Percentiles rank a stretch among this genome's conserved stretches.
Conservation (phyloP, 306 rosid species). For the Datisca glomerata region DNA sequence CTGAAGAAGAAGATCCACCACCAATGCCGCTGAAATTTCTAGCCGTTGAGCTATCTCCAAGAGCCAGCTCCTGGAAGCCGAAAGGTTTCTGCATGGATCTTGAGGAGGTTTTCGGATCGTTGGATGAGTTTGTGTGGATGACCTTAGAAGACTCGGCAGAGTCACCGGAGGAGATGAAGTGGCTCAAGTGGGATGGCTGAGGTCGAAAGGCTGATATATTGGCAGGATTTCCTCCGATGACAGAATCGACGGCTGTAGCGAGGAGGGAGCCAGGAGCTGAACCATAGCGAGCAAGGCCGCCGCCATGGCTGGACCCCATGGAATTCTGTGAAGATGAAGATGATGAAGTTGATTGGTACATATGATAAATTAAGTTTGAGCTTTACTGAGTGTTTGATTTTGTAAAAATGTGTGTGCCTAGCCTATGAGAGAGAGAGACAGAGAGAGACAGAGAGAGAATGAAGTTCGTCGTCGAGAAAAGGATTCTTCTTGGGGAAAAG, state of each 20-base stretch:
- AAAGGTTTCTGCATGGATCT: slow-evolving; percentile 23
- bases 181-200: slow-evolving; percentile 11
- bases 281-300: slow-evolving; percentile 56
- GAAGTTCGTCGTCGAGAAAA: not conserved
- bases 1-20: slow-evolving; percentile 14
- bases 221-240: slow-evolving; percentile 27
- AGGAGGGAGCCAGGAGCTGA: slow-evolving; percentile 71
- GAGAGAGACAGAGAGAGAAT: not conserved
- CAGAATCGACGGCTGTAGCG: slow-evolving; percentile 42
- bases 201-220: slow-evolving; percentile 18
- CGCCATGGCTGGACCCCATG: slow-evolving; percentile 16
- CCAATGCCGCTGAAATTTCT: slow-evolving; percentile 8
- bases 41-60: slow-evolving; percentile 14
- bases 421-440: not conserved
- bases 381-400: not conserved
- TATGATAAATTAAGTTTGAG: slow-evolving; percentile 1
- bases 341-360: slow-evolving; percentile 37
- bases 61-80: slow-evolving; percentile 23
- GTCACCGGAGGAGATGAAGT: slow-evolving; percentile 26
- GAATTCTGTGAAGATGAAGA: slow-evolving; percentile 32
- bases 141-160: slow-evolving; percentile 32
- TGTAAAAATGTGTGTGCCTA: too few species aligned
- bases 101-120: slow-evolving; percentile 1
- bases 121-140: slow-evolving; percentile 14
- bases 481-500: slow-evolving; percentile 11